phyloP scores from a whole-genome alignment of 257 asterid species.

The Galeopsis tetrahit region DNA sequence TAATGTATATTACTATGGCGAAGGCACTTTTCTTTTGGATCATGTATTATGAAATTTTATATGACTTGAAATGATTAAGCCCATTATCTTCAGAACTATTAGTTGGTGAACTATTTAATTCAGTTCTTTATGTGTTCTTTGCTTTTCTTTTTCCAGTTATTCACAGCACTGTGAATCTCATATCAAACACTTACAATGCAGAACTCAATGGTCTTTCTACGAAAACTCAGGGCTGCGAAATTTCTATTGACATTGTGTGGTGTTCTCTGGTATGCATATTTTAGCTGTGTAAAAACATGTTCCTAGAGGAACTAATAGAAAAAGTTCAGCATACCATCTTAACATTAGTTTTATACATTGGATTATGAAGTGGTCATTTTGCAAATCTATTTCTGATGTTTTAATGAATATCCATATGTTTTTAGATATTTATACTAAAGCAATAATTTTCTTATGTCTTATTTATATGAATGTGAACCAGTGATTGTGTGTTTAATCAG shows the following conservation, averaged over 20 bases:
- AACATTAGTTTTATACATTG: constrained; percentile 5
- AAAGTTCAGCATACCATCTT: constrained; percentile 9
- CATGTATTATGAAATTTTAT: constrained; percentile 13
- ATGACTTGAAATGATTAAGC: background rate
- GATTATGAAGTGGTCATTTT: constrained; percentile 8
- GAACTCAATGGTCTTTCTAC: constrained; percentile 97
- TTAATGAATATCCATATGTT: background rate
- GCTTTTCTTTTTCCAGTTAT: background rate
- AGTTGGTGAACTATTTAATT: constrained; percentile 19
- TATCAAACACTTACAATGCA: constrained; percentile 42
- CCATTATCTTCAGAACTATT: background rate
- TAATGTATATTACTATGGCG: background rate
- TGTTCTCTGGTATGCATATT: constrained; percentile 74
- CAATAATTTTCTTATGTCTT: background rate
- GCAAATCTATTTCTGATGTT: constrained; percentile 1
- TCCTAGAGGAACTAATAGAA: background rate
- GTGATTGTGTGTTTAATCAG: background rate
- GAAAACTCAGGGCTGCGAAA: constrained; percentile 85
- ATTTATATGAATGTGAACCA: background rate
- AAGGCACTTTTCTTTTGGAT: background rate
- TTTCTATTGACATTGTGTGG: constrained; percentile 74
- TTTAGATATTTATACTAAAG: constrained; percentile 3
- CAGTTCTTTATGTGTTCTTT: background rate
- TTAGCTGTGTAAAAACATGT: constrained; percentile 8
- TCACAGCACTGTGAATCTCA: constrained; percentile 27